phyloP scores from a whole-genome alignment of 2,329 filamentous ascomycete genomes.

The Clonostachys chloroleuca region DNA sequence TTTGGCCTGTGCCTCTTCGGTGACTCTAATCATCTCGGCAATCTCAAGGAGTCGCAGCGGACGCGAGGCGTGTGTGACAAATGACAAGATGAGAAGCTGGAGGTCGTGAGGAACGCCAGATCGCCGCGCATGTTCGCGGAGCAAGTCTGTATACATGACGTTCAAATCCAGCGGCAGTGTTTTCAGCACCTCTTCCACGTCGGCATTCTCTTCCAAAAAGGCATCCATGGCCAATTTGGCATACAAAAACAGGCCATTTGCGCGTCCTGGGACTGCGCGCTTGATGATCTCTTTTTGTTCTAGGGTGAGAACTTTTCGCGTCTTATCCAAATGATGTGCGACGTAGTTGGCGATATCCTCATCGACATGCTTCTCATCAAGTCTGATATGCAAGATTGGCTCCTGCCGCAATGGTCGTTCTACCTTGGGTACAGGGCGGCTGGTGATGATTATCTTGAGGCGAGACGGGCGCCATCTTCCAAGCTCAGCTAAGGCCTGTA shows the following conservation, averaged over 20 bases:
- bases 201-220: neutral
- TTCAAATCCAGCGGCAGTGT: slow-evolving; percentile 3
- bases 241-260: slow-evolving; percentile 37
- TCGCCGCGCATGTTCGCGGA: slow-evolving; percentile 6
- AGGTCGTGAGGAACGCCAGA: slow-evolving; percentile 20
- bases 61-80: slow-evolving; percentile 31
- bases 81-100: slow-evolving; percentile 30
- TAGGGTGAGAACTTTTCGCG: neutral
- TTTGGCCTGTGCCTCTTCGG: neutral
- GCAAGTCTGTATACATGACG: slow-evolving; percentile 4
- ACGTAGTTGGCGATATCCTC: slow-evolving; percentile 33
- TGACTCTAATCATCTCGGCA: slow-evolving; percentile 18
- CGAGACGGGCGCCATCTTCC: slow-evolving; percentile 17
- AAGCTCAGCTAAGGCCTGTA: slow-evolving; percentile 22
- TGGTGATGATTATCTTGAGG: slow-evolving; percentile 37
- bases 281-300: no score
- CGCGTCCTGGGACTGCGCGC: slow-evolving; percentile 21
- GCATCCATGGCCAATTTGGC: slow-evolving; percentile 35
- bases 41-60: slow-evolving; percentile 37
- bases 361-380: slow-evolving; percentile 28
- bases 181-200: no score
- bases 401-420: slow-evolving; percentile 19
- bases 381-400: slow-evolving; percentile 21
- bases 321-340: slow-evolving; percentile 6
- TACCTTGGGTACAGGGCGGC: slow-evolving; percentile 24